Conservation (phyloP, 2,329 filamentous ascomycete genomes). For the Penicillium brasilianum region DNA sequence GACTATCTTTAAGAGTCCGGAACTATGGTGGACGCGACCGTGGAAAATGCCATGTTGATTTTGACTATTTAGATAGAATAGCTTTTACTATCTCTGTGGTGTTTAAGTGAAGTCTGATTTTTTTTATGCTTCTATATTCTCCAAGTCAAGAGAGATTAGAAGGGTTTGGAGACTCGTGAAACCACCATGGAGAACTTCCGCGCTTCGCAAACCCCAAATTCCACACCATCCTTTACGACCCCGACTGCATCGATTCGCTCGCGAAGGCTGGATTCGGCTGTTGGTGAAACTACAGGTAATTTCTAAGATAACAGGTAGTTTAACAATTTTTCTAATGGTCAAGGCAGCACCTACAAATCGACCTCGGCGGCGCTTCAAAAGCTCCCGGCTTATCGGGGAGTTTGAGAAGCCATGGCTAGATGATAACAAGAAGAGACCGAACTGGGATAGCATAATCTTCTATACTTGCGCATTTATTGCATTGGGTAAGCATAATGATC, state of each 20-base stretch:
- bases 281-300: slow-evolving; percentile 6
- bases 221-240: slow-evolving; percentile 9
- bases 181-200: slow-evolving; percentile 6
- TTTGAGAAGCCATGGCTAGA: slow-evolving; percentile 24
- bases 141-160: background rate
- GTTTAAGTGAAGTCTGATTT: background rate
- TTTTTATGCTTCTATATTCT: background rate
- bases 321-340: background rate
- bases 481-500: slow-evolving; percentile 23
- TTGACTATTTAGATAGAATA: background rate
- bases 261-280: slow-evolving; percentile 8
- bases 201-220: slow-evolving; percentile 3
- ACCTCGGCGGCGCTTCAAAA: slow-evolving; percentile 19
- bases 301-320: background rate
- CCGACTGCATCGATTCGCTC: slow-evolving; percentile 15
- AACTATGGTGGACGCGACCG: slow-evolving; percentile 4
- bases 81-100: background rate
- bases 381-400: slow-evolving; percentile 20
- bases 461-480: slow-evolving; percentile 31
- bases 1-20: background rate
- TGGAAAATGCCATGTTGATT: slow-evolving; percentile 1
- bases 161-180: background rate
- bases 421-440: slow-evolving; percentile 8
- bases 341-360: background rate
- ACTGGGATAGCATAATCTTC: slow-evolving; percentile 25